These are phyloP conservation scores for Ganoderma lucidum DNA, from an alignment of 1,284 basidiomycete genomes.

Conservation along the genomic window DNA sequence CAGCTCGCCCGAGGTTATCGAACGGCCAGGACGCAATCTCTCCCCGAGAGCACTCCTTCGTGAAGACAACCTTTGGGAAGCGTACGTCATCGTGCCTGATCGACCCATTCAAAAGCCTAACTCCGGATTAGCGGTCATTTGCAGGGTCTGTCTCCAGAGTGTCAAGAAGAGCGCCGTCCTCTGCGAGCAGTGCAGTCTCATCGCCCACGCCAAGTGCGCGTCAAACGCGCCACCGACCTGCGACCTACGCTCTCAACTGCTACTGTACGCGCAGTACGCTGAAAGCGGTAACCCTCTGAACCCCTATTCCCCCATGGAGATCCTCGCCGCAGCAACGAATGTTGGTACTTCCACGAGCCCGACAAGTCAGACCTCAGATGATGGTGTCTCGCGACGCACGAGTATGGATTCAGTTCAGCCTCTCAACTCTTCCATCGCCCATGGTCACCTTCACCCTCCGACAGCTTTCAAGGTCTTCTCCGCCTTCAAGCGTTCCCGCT, in stretches of 20 bases:
- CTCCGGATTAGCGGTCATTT: constrained; percentile 74
- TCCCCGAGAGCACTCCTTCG: constrained; percentile 81
- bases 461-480: constrained; percentile 70
- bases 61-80: constrained; percentile 93
- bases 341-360: constrained; percentile 49
- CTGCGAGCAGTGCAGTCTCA: constrained; percentile 90
- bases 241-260: constrained; percentile 80
- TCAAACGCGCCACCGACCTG: constrained; percentile 80
- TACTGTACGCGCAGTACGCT: constrained; percentile 76
- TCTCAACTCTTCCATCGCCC: constrained; percentile 31
- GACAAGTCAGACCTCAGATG: constrained; percentile 61
- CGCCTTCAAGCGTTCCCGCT: constrained; percentile 70
- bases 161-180: constrained; percentile 91
- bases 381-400: constrained; percentile 53
- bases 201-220: constrained; percentile 86
- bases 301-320: constrained; percentile 60
- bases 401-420: constrained; percentile 54
- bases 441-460: constrained; percentile 48
- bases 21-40: constrained; percentile 56
- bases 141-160: constrained; percentile 82
- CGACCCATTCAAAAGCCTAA: constrained; percentile 28
- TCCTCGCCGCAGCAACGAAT: constrained; percentile 47
- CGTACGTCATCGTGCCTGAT: constrained; percentile 57
- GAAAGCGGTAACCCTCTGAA: constrained; percentile 65
- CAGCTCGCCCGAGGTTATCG: constrained; percentile 44